Base-by-base conservation (phyloP, 2,329 filamentous ascomycete genomes). In the Fusarium concolor region DNA sequence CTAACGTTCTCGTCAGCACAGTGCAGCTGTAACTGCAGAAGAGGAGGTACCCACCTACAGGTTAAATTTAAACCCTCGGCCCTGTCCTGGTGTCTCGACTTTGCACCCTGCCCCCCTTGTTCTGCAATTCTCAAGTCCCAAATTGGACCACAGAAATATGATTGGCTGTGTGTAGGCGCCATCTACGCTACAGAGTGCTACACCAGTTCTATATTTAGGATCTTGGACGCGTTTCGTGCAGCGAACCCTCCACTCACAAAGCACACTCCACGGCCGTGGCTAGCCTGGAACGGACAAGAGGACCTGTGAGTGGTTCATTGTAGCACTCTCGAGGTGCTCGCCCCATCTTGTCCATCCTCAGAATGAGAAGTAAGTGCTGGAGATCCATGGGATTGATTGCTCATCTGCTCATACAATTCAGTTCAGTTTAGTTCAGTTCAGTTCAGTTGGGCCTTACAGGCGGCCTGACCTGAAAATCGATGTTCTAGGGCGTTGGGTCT, bases 171-270 rank as follows among this genome's bases (percentile, higher is more conserved):
- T 24, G 46, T 78, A 76, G 72, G 74, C 76, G 76, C 76, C 70
- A 64, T 72, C 68, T 65, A 67, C 50, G 60, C 38, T 63, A 35
- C 68, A 65, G 65, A 68, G 65, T 47, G 44, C 38, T 58, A 59
- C 62, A 50, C 41, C 28, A 66, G 56, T 46, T 70, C 76, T 78
- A 78, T 76, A 77, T 76, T 77, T 78, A 78, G 76, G 59, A 65
- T 65, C 62, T 69, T 57, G 56, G 62, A 65, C 53, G 56, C 68
- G 73, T 75, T 75, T 75, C 72, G 73, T 66, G 65, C 69, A 59
- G 56, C 51, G 57, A 50, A 17, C 64, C 68, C 31, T 71, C 70
- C 67, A 73, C 54, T 73, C 63, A 73, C 55, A 47, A 49, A 56
- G 54, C 58, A 68, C 56, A 42, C 37, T 56, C 47, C 37, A 67